Evolutionary conservation across 805 yeast species (phyloP), one percentile per base, ranked within the genome.

Genomic region (Hanseniaspora lachancei): DNA sequence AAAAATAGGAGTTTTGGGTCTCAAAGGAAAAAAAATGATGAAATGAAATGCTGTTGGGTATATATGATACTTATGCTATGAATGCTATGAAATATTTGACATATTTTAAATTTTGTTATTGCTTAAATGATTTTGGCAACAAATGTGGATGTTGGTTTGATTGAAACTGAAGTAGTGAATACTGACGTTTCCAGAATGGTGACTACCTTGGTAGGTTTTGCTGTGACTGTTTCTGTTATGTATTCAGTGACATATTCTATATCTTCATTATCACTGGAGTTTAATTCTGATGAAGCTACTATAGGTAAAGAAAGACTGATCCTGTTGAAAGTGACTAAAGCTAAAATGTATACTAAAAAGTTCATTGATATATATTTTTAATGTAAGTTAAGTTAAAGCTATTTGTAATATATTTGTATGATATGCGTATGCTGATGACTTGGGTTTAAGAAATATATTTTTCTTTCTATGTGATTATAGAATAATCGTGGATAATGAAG

Each of bases 181-280:
- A 49, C 48, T 27, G 54, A 40, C 2, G 57, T 54, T 41, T 47
- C 47, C 32, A 54, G 48, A 48, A 54, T 42, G 16, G 57, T 54
- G 16, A 54, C 54, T 36, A 41, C 42, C 16, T 43, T 54, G 13
- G 57, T 54, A 42, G 57, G 57, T 18, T 48, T 34, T 15, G 54
- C 29, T 42, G 54, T 42, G 10, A 54, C 36, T 6, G 57, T 54
- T 44, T 48, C 32, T 10, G 57, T 54, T 2, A 54, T 39, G 20
- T 32, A 54, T 44, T 48, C 52, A 18, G 57, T 54, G n/a, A 54
- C 57, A 18, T 49, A 48, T 42, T 54, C 57, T 38, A 48, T 27
- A 18, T 54, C 57, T 16, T 54, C 50, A 32, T 21, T 32, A 21
- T 29, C 21, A 8, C 8, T 18, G 7, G 48, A 27, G 8, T 3